Conservation (phyloP, 2,329 filamentous ascomycete species). For the Didymella arachidicola region DNA sequence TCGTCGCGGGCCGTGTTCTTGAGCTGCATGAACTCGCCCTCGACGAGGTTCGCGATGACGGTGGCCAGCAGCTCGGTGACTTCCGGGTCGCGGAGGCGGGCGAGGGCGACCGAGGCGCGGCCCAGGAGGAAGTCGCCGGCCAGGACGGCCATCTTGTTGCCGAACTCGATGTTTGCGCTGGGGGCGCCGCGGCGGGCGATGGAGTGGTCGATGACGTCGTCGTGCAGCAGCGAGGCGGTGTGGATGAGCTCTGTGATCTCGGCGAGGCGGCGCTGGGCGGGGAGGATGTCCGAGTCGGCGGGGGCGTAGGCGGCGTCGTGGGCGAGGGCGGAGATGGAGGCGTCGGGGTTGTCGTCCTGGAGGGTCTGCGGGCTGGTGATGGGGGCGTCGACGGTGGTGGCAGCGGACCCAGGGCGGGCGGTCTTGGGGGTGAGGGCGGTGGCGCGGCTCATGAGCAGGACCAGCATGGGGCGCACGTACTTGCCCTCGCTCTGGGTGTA, state of each 20-base stretch:
- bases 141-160: constrained; percentile 98
- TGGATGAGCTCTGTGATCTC: constrained; percentile 98
- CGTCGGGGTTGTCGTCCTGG: constrained; percentile 75
- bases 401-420: constrained; percentile 28
- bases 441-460: constrained; percentile 94
- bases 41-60: constrained; percentile 95
- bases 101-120: constrained; percentile 90
- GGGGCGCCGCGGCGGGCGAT: constrained; percentile 81
- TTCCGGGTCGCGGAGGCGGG: constrained; percentile 87
- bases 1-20: constrained; percentile 95
- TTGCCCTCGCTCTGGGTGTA: constrained; percentile 97
- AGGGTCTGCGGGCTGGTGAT: constrained; percentile 70
- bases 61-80: constrained; percentile 94
- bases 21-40: constrained; percentile 99
- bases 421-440: constrained; percentile 78
- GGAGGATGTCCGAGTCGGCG: constrained; percentile 75
- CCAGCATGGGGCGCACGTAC: constrained; percentile 91
- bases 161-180: constrained; percentile 93
- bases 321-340: constrained; percentile 55
- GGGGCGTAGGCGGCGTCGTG: constrained; percentile 55
- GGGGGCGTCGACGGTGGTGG: constrained; percentile 60
- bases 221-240: constrained; percentile 93
- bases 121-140: constrained; percentile 97
- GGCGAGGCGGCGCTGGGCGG: constrained; percentile 89
- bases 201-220: constrained; percentile 97